Percentiles rank a stretch among this genome's conserved stretches.
phyloP scores from a whole-genome alignment of 768 basidiomycete species.

The Pulveroboletus sp. region DNA sequence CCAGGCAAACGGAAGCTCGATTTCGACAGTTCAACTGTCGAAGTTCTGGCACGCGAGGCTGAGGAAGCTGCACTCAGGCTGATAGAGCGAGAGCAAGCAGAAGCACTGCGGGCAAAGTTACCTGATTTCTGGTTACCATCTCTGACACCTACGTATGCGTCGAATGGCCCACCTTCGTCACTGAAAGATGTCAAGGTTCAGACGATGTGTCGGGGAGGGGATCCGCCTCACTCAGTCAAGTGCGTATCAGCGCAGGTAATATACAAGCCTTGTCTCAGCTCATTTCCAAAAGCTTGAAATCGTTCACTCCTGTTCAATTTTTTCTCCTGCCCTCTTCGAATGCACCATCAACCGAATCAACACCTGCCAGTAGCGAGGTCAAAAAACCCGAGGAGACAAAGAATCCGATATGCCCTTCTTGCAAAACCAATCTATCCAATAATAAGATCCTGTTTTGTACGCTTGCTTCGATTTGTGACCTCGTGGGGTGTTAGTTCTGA shows the following conservation, averaged over 20 bases:
- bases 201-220: constrained; percentile 82
- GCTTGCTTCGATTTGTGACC: constrained; percentile 24
- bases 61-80: constrained; percentile 82
- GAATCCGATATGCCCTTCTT: constrained; percentile 80
- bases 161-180: constrained; percentile 57
- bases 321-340: constrained; percentile 43
- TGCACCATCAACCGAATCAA: constrained; percentile 37
- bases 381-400: constrained; percentile 50
- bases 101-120: constrained; percentile 79
- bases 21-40: constrained; percentile 70
- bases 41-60: constrained; percentile 69
- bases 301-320: constrained; percentile 78
- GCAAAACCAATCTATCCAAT: constrained; percentile 82
- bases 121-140: constrained; percentile 98
- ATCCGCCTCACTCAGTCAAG: constrained; percentile 74
- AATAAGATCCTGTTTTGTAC: constrained; percentile 64
- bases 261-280: neutral
- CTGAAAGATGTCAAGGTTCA: constrained; percentile 80
- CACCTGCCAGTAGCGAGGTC: constrained; percentile 32
- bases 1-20: constrained; percentile 83
- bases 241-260: constrained; percentile 37
- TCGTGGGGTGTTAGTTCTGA: constrained; percentile 1
- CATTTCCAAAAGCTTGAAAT: constrained; percentile 62
- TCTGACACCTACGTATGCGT: constrained; percentile 76
- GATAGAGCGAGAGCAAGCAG: constrained; percentile 84